phyloP scores from a whole-genome alignment of 1,139 yeast genomes.

The Candida anutae region DNA sequence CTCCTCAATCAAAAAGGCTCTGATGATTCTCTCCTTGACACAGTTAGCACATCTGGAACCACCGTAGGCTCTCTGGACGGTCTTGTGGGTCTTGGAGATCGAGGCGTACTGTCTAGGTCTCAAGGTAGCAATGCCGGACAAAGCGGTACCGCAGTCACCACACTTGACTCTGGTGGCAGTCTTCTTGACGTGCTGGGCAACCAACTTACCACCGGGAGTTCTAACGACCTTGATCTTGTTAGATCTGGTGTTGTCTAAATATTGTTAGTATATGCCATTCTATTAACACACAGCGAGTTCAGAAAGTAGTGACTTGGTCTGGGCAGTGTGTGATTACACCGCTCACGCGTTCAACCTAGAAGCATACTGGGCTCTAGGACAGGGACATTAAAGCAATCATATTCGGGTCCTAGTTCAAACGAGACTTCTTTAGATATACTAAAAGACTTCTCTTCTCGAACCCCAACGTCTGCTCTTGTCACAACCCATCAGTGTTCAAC shows the following conservation, averaged over 20 bases:
- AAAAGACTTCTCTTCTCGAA: too few relatives aligned
- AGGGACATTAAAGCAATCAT: too few relatives aligned
- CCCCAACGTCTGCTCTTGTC: too few relatives aligned
- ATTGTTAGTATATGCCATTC: slow-evolving; percentile 28
- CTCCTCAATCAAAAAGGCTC: slow-evolving; percentile 99
- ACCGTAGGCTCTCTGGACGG: slow-evolving; percentile 99
- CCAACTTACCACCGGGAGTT: slow-evolving; percentile 99
- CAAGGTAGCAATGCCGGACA: slow-evolving; percentile 87
- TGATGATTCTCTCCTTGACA: slow-evolving; percentile 96
- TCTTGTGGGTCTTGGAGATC: slow-evolving; percentile 92
- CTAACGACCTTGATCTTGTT: slow-evolving; percentile 98
- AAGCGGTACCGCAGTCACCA: slow-evolving; percentile 94
- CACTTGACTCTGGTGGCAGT: slow-evolving; percentile 93
- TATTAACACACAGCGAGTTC: too few relatives aligned
- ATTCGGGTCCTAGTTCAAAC: too few relatives aligned
- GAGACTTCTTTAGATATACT: too few relatives aligned
- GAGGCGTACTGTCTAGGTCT: slow-evolving; percentile 98
- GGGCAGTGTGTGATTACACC: too few relatives aligned
- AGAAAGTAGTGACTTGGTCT: too few relatives aligned
- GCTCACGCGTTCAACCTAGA: background rate
- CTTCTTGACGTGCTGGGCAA: slow-evolving; percentile 97
- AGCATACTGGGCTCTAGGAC: too few relatives aligned
- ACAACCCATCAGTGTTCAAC: too few relatives aligned
- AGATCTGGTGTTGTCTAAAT: slow-evolving; percentile 91
- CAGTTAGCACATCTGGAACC: slow-evolving; percentile 98